Conservation (phyloP, 2,329 filamentous ascomycete species). For the Diaporthe australafricana region DNA sequence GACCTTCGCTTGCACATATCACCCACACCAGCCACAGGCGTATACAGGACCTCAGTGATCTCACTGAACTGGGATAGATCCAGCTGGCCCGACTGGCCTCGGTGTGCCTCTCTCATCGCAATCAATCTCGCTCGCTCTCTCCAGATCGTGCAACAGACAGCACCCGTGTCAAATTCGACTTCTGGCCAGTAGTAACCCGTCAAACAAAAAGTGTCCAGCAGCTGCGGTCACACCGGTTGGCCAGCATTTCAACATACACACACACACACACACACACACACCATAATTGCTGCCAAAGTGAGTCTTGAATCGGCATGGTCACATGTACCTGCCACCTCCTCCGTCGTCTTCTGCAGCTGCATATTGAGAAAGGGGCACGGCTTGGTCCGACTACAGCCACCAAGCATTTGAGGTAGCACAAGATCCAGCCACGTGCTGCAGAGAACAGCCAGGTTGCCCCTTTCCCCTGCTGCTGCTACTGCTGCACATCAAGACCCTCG, state of each 20-base stretch:
- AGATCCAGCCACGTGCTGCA: neutral
- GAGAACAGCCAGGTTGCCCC: neutral
- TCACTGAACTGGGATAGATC: too few species aligned
- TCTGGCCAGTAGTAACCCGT: neutral
- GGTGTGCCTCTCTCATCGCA: too few species aligned
- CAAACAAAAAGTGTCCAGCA: neutral
- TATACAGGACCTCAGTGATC: too few species aligned
- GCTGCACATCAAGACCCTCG: neutral
- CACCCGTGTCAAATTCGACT: neutral
- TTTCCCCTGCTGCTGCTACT: neutral
- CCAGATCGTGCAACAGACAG: too few species aligned
- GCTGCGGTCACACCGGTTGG: neutral
- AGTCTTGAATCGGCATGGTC: too few species aligned
- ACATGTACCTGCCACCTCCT: neutral
- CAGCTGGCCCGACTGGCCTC: too few species aligned
- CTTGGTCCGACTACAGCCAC: too few species aligned
- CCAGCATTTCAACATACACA: neutral
- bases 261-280: neutral
- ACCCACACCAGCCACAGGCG: too few species aligned
- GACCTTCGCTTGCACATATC: too few species aligned
- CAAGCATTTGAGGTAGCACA: neutral
- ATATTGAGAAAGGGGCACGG: neutral
- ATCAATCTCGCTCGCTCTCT: too few species aligned
- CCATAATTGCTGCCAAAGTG: too few species aligned
- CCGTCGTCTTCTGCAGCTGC: neutral